phyloP scores from a whole-genome alignment of 805 yeast genomes.

The Wickerhamiella australiensis region DNA sequence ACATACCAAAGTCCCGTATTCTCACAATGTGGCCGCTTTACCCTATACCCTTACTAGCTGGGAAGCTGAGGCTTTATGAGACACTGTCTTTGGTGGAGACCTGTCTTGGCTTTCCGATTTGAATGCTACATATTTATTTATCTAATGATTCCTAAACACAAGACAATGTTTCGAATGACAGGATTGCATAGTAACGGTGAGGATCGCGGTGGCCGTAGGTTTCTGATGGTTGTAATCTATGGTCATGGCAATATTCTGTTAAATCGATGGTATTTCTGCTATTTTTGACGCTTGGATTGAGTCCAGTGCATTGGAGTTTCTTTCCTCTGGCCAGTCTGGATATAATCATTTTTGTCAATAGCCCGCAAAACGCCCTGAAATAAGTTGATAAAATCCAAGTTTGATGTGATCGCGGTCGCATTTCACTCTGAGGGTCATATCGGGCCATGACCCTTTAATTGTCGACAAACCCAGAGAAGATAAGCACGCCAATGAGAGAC shows the following conservation, averaged over 20 bases:
- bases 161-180: too few relatives aligned
- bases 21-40: conserved; percentile 3
- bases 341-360: conserved; percentile 27
- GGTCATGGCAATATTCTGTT: too few relatives aligned
- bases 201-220: too few relatives aligned
- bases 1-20: background rate
- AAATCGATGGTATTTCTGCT: too few relatives aligned
- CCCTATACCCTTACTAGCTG: conserved; percentile 4
- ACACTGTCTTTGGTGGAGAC: too few relatives aligned
- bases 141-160: too few relatives aligned
- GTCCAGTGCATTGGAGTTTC: too few relatives aligned
- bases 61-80: background rate
- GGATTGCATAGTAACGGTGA: too few relatives aligned
- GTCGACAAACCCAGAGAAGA: conserved; percentile 69
- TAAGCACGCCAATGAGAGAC: conserved; percentile 59
- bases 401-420: conserved; percentile 64
- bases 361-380: conserved; percentile 66
- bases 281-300: too few relatives aligned
- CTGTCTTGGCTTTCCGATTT: too few relatives aligned
- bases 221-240: too few relatives aligned
- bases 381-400: conserved; percentile 72
- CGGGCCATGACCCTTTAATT: conserved; percentile 69
- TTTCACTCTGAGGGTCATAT: conserved; percentile 70
- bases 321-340: background rate
- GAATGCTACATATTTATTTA: too few relatives aligned